phyloP scores from a whole-genome alignment of 306 rosid genomes.

The Castanospermum australe region DNA sequence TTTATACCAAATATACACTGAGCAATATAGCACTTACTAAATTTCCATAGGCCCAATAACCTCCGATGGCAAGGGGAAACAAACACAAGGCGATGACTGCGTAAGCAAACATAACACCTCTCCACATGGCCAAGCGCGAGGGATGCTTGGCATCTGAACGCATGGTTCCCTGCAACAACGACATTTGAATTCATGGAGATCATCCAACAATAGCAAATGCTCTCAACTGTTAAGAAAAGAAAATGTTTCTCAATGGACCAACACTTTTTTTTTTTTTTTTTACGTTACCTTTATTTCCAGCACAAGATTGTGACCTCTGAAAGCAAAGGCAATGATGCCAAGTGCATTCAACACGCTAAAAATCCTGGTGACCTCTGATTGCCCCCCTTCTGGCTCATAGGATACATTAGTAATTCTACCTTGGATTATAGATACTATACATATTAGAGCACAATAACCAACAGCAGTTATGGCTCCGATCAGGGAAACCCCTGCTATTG shows the following conservation, averaged over 20 bases:
- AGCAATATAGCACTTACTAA: constrained; percentile 30
- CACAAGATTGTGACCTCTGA: constrained; percentile 83
- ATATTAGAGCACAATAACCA: constrained; percentile 58
- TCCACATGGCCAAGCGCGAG: constrained; percentile 77
- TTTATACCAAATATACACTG: too few species aligned
- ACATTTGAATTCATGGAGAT: neutral
- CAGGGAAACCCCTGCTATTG: constrained; percentile 70
- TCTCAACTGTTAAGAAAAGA: neutral
- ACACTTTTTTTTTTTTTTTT: too few species aligned
- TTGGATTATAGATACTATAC: constrained; percentile 49
- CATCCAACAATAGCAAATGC: neutral
- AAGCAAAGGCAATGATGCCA: constrained; percentile 73
- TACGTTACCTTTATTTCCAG: constrained; percentile 70
- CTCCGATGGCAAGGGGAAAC: constrained; percentile 69
- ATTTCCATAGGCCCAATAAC: constrained; percentile 77
- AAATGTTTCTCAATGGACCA: neutral
- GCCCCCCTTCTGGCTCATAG: constrained; percentile 33
- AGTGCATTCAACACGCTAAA: constrained; percentile 54
- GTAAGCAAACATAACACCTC: constrained; percentile 62
- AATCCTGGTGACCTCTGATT: constrained; percentile 30
- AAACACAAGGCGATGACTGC: constrained; percentile 62
- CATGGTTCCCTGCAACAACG: constrained; percentile 60
- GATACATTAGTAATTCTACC: constrained; percentile 36
- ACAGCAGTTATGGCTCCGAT: constrained; percentile 64
- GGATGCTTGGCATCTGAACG: constrained; percentile 57